Evolutionary conservation across 1,284 basidiomycete species (phyloP), one percentile per base, ranked within the genome.

Genomic region (Gymnopus androsaceus): DNA sequence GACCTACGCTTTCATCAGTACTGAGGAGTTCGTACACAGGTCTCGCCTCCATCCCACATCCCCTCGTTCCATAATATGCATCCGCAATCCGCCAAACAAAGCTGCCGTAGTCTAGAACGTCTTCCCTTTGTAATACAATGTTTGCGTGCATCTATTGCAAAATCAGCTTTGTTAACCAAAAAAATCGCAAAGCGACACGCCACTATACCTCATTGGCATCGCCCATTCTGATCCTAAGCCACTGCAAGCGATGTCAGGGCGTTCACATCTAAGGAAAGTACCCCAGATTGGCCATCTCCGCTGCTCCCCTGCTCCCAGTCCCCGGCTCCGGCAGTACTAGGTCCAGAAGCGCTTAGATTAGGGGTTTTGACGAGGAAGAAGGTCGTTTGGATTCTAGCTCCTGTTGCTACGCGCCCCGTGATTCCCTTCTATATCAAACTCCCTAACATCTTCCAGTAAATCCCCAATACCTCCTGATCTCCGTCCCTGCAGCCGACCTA

Each of bases 401-500:
- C 62, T 66, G 3, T 67, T 61, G 17, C 59, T 51, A 17, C 34
- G 54, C 57, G 37, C 57, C 55, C n/a, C 54, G 40, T 28, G 58
- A 56, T 42, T 70, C 4, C 77, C 79, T 11, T 75, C 72, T 2
- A 80, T 69, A 65, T 95, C 92, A 65, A 84, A 97, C 70, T 98
- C 95, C 54, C 94, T 76, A 68, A 98, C 95, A 67, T 97, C 96
- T 34, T 84, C 81, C 54, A 87, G 83, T 21, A 82, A 70, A 62
- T 95, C 92, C 94, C 95, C 97, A 54, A 87, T 87, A 54, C 75
- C 81, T 67, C 91, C 85, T 30, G 78, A 73, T n/a, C 73, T 75
- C 31, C 95, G 76, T 0, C 93, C 92, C 68, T 96, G 93, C 11
- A 98, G 72, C 95, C 95, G n/a, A 98, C 45, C 96, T 75, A 49